Percentiles rank a stretch among this genome's conserved stretches.
These are phyloP conservation scores for Exidia glandulosa DNA, from an alignment of 768 basidiomycete genomes.

Conservation along the genomic window DNA sequence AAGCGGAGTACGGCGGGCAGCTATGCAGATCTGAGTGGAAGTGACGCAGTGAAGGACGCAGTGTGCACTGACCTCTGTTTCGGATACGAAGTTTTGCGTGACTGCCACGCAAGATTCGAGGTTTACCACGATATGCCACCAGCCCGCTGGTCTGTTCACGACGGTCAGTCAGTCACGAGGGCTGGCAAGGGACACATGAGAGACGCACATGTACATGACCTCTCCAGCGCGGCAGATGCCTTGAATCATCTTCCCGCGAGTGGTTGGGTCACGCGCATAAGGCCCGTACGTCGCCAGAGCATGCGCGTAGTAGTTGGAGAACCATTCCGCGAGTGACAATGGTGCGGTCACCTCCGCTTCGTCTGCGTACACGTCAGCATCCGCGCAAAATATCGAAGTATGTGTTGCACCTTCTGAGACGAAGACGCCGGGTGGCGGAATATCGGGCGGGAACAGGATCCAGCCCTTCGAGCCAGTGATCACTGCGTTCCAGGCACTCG, in stretches of 20 bases:
- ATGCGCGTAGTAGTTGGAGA: constrained; percentile 11
- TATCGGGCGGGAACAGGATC: constrained; percentile 15
- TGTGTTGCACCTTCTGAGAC: constrained; percentile 3
- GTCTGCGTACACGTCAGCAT: neutral
- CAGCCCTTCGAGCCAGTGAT: constrained; percentile 12
- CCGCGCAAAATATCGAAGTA: too few species aligned
- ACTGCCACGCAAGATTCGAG: constrained; percentile 15
- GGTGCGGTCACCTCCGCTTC: constrained; percentile 11
- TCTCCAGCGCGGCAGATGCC: constrained; percentile 16
- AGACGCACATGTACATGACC: constrained; percentile 12
- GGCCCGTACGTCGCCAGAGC: constrained; percentile 12
- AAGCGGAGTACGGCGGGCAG: constrained; percentile 14
- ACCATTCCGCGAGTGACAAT: constrained; percentile 13
- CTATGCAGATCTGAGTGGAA: constrained; percentile 1
- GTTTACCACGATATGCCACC: constrained; percentile 20
- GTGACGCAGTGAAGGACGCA: neutral
- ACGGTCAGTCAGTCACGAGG: neutral
- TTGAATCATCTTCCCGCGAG: constrained; percentile 13
- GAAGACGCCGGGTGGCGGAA: constrained; percentile 15
- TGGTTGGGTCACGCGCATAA: constrained; percentile 8
- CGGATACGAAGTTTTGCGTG: constrained; percentile 19
- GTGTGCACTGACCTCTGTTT: constrained; percentile 4
- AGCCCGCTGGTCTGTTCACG: constrained; percentile 11
- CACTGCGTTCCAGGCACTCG: constrained; percentile 15
- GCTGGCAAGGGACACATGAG: too few species aligned